Base-by-base conservation (phyloP, 139 green algal species). In the Pleodorina starrii region DNA sequence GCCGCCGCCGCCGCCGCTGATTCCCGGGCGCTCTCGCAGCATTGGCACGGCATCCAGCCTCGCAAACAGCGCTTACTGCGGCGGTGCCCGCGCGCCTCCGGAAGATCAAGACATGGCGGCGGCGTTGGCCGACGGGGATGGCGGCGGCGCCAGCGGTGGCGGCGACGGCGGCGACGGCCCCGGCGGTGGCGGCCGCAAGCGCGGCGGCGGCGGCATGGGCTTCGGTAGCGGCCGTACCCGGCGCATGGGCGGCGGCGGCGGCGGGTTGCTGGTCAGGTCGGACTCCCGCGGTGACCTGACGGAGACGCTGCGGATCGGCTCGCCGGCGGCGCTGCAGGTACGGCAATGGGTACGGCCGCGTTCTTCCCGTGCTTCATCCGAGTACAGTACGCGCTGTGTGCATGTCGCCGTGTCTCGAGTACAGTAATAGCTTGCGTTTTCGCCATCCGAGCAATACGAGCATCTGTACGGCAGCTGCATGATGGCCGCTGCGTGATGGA, bases 21-120 rank as follows among this genome's bases (percentile, higher is more conserved):
- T 42, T n/a, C 7, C 66, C 21, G 82, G 82, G n/a, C 82, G 82
- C 11, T 69, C 82, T 0, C 44, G 82, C 19, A 88, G 82, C 50
- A 32, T 82, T 3, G 46, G 43, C 0, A 14, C 17, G 14, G 60
- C 5, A 2, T 11, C 66, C 6, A 51, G 35, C 29, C 10, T 35
- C 17, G 21, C 57, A 5, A 48, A 2, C 69, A 60, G 36, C 69
- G 32, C 36, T 35, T 59, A 10, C 80, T 35, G 44, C 44, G 50
- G 66, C 66, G 23, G 29, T 11, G 14, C 25, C 5, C 59, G 40
- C 6, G 16, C 42, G 38, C 9, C 40, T 40, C 5, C 40, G 40
- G 69, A 82, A 16, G 84, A 83, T 25, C 48, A 82, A 10, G 84
- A 82, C 29, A 25, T 93, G 40, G 84, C 83, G 14, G 86, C 89